phyloP scores from a whole-genome alignment of 345 rosid species.

The Acer saccharum region DNA sequence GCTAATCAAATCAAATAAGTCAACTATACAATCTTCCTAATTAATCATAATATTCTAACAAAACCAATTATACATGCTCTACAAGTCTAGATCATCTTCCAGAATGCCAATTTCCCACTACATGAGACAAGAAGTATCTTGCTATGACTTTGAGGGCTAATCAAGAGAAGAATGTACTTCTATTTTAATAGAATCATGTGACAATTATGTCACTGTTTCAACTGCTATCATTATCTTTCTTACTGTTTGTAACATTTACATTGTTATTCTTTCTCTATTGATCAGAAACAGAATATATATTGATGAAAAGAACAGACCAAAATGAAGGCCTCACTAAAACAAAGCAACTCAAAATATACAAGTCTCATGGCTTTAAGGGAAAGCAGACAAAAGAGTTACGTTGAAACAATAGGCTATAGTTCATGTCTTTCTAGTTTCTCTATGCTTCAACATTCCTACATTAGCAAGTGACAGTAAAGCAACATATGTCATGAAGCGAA shows the following conservation, averaged over 20 bases:
- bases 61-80: neutral
- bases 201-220: neutral
- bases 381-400: neutral
- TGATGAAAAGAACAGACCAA: neutral
- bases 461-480: neutral
- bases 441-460: neutral
- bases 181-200: neutral
- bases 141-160: neutral
- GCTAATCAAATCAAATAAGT: too few relatives aligned
- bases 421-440: neutral
- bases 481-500: neutral
- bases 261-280: neutral
- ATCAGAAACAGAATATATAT: neutral
- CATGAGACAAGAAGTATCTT: neutral
- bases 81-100: neutral
- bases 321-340: neutral
- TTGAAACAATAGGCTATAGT: neutral
- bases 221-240: neutral
- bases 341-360: neutral
- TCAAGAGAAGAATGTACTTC: neutral
- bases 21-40: too few relatives aligned
- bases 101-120: neutral
- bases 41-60: too few relatives aligned
- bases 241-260: neutral
- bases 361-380: neutral